Evolutionary conservation across 257 asterid species (phyloP).

Genomic region (Perilla frutescens): DNA sequence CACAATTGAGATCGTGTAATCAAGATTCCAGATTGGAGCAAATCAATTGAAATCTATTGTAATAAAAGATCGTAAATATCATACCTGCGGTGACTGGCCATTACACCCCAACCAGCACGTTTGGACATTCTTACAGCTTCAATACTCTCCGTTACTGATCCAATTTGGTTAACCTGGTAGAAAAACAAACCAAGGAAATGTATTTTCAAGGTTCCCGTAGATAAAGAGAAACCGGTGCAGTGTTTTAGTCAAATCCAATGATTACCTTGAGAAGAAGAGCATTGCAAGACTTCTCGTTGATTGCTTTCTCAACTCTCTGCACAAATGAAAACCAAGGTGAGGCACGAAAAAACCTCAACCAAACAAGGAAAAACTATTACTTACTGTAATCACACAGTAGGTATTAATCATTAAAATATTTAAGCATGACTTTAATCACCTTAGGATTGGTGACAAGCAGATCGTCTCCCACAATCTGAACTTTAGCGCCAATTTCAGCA

Average conservation of each 20-base stretch:
- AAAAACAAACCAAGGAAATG: not conserved
- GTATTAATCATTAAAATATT: not conserved
- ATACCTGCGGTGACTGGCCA: conserved; percentile 98
- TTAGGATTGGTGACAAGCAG: conserved; percentile 95
- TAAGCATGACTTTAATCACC: conserved; percentile 40
- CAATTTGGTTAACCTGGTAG: conserved; percentile 89
- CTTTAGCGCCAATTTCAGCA: conserved; percentile 71
- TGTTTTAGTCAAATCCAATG: not conserved
- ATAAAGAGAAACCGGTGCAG: not conserved
- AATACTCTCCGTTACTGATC: conserved; percentile 94
- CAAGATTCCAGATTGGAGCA: not conserved
- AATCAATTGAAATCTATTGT: not conserved
- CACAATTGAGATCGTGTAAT: not conserved
- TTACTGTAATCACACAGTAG: not conserved
- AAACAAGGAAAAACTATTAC: not conserved
- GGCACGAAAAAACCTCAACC: not conserved
- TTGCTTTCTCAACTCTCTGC: conserved; percentile 97
- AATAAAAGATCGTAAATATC: not conserved
- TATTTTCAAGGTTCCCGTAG: not conserved
- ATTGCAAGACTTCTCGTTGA: conserved; percentile 86
- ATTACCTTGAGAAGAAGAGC: conserved; percentile 94
- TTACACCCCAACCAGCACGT: conserved; percentile 97
- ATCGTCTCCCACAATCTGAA: conserved; percentile 96
- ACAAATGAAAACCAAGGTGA: conserved; percentile 8
- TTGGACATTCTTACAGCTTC: conserved; percentile 96